Evolutionary conservation across 2,329 filamentous ascomycete genomes (phyloP).

Genomic region (Colletotrichum tropicale): DNA sequence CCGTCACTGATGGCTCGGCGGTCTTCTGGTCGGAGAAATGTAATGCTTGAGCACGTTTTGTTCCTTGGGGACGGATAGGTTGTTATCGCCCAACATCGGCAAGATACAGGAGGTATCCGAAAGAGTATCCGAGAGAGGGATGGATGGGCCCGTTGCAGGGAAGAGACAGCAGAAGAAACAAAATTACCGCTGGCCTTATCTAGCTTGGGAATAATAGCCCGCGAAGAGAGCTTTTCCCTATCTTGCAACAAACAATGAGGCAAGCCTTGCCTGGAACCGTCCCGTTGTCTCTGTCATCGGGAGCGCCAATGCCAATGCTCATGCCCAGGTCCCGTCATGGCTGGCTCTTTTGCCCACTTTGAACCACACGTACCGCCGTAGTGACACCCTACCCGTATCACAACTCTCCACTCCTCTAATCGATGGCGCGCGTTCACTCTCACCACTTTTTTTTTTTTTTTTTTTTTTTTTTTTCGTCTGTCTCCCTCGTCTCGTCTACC

Average conservation of each 20-base stretch:
- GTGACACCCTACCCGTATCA: slow-evolving; percentile 21
- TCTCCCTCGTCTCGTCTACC: not conserved
- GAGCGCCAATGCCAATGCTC: not conserved
- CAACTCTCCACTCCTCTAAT: slow-evolving; percentile 16
- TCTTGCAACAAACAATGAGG: not conserved
- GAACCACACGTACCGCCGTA: slow-evolving; percentile 9
- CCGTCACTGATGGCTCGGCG: not conserved
- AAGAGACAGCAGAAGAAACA: not conserved
- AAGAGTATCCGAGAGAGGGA: not conserved
- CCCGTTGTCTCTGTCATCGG: not conserved
- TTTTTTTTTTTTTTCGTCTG: not conserved
- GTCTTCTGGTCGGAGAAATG: not conserved
- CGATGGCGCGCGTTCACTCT: slow-evolving; percentile 12
- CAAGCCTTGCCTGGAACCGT: not conserved
- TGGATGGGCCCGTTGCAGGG: not conserved
- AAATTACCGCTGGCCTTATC: not conserved
- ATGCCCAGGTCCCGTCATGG: not conserved
- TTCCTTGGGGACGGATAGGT: not conserved
- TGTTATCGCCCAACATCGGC: not conserved
- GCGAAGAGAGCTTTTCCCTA: not conserved
- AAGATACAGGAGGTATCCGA: not conserved
- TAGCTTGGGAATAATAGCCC: not conserved
- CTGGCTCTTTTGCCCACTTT: slow-evolving; percentile 18
- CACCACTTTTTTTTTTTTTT: slow-evolving; percentile 6
- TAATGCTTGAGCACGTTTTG: not conserved